Evolutionary conservation across 441 rosid genomes (phyloP), one percentile per base, ranked within the genome.

Genomic region (Brassica hybrid): DNA sequence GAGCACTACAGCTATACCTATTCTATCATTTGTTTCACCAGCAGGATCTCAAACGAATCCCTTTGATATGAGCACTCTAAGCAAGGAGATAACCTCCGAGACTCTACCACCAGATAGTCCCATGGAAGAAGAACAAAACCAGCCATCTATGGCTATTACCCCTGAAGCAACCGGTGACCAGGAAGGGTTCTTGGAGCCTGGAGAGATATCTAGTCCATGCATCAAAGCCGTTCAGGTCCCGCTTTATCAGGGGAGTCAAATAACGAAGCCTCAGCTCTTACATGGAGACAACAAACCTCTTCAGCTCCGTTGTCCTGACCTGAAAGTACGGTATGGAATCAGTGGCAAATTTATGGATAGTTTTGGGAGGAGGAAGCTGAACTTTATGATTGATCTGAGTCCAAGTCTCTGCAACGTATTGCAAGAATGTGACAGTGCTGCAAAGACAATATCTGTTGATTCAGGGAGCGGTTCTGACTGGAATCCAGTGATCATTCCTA

Each of bases 321-420:
- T 92, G 84, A 92, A 76, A 71, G 88, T 90, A 64, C 81, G 88
- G 74, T 89, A 86, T 85, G 95, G 92, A 74, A 4, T 87, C 61
- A 81, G 70, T 74, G 66, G 77, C 10, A 87, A 88, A 82, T 96
- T 61, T 79, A 1, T 25, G 41, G 92, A 92, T 81, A 66, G 73
- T 6, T 81, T 84, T 67, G 99, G 98, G 52, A 79, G 91, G 58
- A 91, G 93, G 68, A 85, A 78, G 70, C 76, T 96, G 88, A 93
- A 80, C 81, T 87, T 93, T 75, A 83, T 92, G 62, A 93, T 87
- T 67, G 89, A 88, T 57, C 71, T 81, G 45, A 30, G 83, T 73
- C 86, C 86, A 72, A 80, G 61, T 69, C 85, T 93, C 60, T 87
- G 84, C 78, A 16, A 41, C 2, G 84, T 93, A 65, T 90, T 96